A percentile compares a stretch with the other conserved stretches of the same genome.
Conservation (phyloP, 2,329 filamentous ascomycete species). For the Phialocephala sp. region DNA sequence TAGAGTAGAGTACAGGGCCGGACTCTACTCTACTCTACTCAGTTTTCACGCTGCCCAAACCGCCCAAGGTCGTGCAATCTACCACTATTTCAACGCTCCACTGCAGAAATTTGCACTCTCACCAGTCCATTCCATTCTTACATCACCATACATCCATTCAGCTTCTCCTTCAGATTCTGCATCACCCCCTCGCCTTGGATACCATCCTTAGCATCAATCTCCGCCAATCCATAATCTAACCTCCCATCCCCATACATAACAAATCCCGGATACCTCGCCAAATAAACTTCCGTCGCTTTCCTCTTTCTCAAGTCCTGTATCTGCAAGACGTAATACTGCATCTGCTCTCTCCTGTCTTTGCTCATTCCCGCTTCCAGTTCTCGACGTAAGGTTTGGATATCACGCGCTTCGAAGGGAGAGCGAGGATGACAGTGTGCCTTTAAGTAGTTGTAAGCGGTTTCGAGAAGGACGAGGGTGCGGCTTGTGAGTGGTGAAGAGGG, state of each 20-base stretch:
- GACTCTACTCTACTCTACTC: too few relatives aligned
- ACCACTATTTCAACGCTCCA: background rate
- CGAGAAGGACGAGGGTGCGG: slow-evolving; percentile 12
- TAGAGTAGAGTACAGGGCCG: too few relatives aligned
- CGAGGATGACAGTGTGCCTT: slow-evolving; percentile 5
- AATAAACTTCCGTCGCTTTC: slow-evolving; percentile 24
- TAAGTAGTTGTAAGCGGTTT: background rate
- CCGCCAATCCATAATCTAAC: slow-evolving; percentile 22
- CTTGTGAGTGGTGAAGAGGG: background rate
- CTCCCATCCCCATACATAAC: slow-evolving; percentile 23
- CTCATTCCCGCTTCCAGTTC: slow-evolving; percentile 28
- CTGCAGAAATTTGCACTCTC: background rate
- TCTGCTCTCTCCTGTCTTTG: slow-evolving; percentile 21
- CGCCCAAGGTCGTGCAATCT: background rate
- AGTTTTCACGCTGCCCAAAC: too few relatives aligned
- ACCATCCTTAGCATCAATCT: background rate
- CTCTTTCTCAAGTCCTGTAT: slow-evolving; percentile 20
- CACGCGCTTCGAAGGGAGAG: slow-evolving; percentile 9
- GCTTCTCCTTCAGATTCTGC: background rate
- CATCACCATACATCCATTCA: background rate
- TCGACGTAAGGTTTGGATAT: slow-evolving; percentile 16
- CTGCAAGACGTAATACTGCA: slow-evolving; percentile 21
- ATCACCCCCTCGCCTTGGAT: background rate
- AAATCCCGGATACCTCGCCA: slow-evolving; percentile 28
- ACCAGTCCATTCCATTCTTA: background rate